phyloP scores from a whole-genome alignment of 371 early-diverging fungal species.

The Lichtheimia corymbifera region DNA sequence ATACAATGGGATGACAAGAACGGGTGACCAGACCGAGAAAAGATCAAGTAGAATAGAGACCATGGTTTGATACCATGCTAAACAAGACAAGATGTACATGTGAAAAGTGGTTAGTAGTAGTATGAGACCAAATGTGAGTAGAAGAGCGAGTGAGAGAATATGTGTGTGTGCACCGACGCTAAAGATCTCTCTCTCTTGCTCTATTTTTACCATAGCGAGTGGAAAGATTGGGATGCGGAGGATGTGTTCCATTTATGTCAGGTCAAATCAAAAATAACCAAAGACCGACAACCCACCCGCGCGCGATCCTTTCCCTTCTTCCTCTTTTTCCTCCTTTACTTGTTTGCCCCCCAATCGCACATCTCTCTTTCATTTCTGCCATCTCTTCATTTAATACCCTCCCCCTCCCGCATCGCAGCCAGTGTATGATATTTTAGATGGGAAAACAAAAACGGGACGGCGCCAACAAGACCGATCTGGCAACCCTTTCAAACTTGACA shows the following conservation, averaged over 20 bases:
- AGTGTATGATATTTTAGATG: slow-evolving; percentile 5
- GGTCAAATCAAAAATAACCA: slow-evolving; percentile 4
- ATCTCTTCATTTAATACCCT: not conserved
- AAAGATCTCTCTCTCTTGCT: not conserved
- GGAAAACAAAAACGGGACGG: slow-evolving; percentile 12
- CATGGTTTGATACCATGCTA: not conserved
- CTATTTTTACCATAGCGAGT: slow-evolving; percentile 1
- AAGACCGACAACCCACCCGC: not conserved
- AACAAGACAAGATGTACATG: too few relatives aligned
- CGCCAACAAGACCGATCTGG: slow-evolving; percentile 24
- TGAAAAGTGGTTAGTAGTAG: not conserved
- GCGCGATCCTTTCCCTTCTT: not conserved
- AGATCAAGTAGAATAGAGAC: not conserved
- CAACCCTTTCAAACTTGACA: slow-evolving; percentile 29
- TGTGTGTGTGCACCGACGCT: not conserved
- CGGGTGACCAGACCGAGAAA: not conserved
- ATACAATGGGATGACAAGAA: not conserved
- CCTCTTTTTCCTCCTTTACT: not conserved
- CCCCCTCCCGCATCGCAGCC: not conserved
- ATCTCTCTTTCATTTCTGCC: not conserved
- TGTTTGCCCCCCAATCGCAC: not conserved
- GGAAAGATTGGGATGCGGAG: not conserved
- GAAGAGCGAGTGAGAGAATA: not conserved
- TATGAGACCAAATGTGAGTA: not conserved
- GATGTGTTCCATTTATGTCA: slow-evolving; percentile 5